A percentile compares a stretch with the other conserved stretches of the same genome.
Evolutionary conservation across 768 basidiomycete species (phyloP).

Genomic region (Russula earlei): DNA sequence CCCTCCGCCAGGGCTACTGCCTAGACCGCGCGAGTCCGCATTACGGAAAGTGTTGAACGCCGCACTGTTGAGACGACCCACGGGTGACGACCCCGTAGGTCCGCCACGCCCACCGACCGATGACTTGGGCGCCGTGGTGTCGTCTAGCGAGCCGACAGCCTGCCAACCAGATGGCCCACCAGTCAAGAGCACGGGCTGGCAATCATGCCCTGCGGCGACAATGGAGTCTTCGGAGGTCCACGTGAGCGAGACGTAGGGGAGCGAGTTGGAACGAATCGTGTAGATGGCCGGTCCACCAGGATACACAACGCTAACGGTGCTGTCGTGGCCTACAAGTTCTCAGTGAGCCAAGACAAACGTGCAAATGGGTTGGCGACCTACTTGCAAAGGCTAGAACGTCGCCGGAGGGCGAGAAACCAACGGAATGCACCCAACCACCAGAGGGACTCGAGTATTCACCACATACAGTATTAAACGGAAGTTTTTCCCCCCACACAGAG

Average conservation of each 20-base stretch:
- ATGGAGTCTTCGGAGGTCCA: slow-evolving; percentile 80
- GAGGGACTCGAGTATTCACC: slow-evolving; percentile 84
- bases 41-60: slow-evolving; percentile 92
- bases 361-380: slow-evolving; percentile 34
- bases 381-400: slow-evolving; percentile 88
- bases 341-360: slow-evolving; percentile 7
- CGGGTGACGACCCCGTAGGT: slow-evolving; percentile 37
- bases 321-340: slow-evolving; percentile 74
- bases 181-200: slow-evolving; percentile 83
- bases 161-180: slow-evolving; percentile 75
- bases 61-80: slow-evolving; percentile 71
- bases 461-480: slow-evolving; percentile 96
- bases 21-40: slow-evolving; percentile 71
- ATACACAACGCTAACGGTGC: slow-evolving; percentile 87
- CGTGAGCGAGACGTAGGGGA: slow-evolving; percentile 77
- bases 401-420: slow-evolving; percentile 96
- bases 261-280: slow-evolving; percentile 62
- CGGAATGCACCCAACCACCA: slow-evolving; percentile 96
- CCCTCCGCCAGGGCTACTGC: slow-evolving; percentile 27
- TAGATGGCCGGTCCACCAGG: slow-evolving; percentile 67
- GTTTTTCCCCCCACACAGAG: slow-evolving; percentile 93
- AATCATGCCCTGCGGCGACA: slow-evolving; percentile 94
- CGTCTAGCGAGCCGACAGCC: slow-evolving; percentile 73
- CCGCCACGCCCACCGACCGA: slow-evolving; percentile 38
- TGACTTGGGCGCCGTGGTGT: slow-evolving; percentile 43